Evolutionary conservation across 768 basidiomycete species (phyloP), one percentile per base, ranked within the genome.

Genomic region (Galerina sulciceps): DNA sequence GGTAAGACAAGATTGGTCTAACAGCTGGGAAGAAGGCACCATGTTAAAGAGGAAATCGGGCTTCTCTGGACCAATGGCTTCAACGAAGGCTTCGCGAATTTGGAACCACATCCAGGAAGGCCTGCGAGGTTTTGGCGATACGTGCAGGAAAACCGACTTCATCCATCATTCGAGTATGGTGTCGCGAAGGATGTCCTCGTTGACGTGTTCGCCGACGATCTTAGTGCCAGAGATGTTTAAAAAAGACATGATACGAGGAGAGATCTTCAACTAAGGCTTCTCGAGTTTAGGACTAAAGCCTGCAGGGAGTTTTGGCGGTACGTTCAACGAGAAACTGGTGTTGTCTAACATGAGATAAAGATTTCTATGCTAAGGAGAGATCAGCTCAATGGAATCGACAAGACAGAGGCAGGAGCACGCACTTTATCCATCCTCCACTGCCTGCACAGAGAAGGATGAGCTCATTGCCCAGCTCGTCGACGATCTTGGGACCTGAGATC

Each of bases 351-450:
- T 53, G 85, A 82, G 57, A 90, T 89, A 66, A 90, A 90, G 72
- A 90, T 90, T 73, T 90, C 88, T 87, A 88, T 87, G 71, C 86
- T 89, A 56, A 23, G 56, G n/a, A 14, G 48, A 57, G 10, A 8
- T 57, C 15, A 58, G 36, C 31, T 43, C n/a, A 42, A 20, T 42
- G 55, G 53, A n/a, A n/a, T n/a, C n/a, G n/a, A n/a, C 43, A 17
- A 31, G 4, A 10, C 14, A 54, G 10, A 41, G 34, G 20, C 48
- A 42, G 10, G 48, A 68, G 60, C 63, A 81, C 90, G 71, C 67
- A 91, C 90, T 87, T 91, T 87, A 93, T 89, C 90, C 90, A 91
- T 68, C 90, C 90, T 60, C 89, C 90, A 17, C 91, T 75, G n/a
- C 90, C 89, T 52, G 90, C 90, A 20, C 91, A 90, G 46, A 85